A percentile compares a stretch with the other conserved stretches of the same genome.
These are phyloP conservation scores for Suillus weaverae DNA, from an alignment of 768 basidiomycete genomes.

Conservation along the genomic window DNA sequence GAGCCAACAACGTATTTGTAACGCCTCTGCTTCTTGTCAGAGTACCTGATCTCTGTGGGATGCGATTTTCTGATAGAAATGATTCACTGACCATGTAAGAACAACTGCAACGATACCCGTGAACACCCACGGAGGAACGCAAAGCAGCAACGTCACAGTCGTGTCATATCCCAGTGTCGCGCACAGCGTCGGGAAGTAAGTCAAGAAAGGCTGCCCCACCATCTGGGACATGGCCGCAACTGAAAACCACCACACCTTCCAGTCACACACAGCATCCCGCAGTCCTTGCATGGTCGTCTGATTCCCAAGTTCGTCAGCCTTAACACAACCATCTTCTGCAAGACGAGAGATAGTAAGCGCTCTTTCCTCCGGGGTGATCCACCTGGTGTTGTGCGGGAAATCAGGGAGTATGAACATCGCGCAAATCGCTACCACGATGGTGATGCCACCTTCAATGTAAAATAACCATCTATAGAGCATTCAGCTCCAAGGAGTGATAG, in stretches of 20 bases:
- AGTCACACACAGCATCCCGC: conserved; percentile 59
- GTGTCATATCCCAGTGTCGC: neutral
- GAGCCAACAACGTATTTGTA: neutral
- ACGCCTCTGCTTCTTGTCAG: neutral
- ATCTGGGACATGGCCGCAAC: conserved; percentile 39
- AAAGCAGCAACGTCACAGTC: neutral
- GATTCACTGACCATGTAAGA: neutral
- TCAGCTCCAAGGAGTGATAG: neutral
- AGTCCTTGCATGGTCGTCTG: conserved; percentile 44
- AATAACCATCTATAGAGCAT: conserved; percentile 19
- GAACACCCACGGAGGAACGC: neutral
- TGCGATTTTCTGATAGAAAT: neutral
- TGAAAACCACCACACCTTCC: conserved; percentile 81
- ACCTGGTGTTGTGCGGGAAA: conserved; percentile 34
- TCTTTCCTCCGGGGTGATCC: conserved; percentile 31
- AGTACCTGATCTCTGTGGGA: neutral
- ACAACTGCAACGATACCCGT: neutral
- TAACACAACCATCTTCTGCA: conserved; percentile 43
- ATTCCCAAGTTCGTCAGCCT: conserved; percentile 39
- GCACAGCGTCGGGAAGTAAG: neutral
- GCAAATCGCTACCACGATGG: conserved; percentile 35
- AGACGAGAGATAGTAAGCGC: conserved; percentile 32
- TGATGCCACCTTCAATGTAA: conserved; percentile 32
- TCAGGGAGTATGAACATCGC: conserved; percentile 38
- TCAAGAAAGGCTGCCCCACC: neutral